Evolutionary conservation across 345 rosid genomes (phyloP).

Genomic region (Eucalyptus melliodora): DNA sequence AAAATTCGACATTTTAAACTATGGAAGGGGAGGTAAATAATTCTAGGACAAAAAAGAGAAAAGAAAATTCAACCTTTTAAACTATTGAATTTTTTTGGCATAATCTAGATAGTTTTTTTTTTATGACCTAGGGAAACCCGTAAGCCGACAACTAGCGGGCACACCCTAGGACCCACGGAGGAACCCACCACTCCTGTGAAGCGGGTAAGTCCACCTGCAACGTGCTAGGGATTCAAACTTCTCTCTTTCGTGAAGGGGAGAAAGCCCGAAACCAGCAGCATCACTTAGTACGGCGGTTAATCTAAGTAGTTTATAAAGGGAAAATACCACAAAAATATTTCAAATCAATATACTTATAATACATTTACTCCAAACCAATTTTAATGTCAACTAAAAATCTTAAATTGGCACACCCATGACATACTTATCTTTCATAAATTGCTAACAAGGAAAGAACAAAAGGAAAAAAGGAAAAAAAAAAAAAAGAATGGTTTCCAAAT

Average conservation of each 20-base stretch:
- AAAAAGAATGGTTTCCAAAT: fast-evolving
- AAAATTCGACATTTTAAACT: background rate
- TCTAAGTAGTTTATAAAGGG: background rate
- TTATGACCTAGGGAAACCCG: too few relatives aligned
- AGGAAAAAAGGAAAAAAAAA: too few relatives aligned
- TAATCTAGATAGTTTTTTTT: background rate
- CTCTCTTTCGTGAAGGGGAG: fast-evolving
- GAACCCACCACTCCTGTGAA: too few relatives aligned
- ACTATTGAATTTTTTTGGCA: background rate
- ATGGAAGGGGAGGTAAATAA: background rate
- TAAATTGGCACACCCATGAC: fast-evolving
- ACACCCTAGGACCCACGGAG: too few relatives aligned
- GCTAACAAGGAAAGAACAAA: too few relatives aligned
- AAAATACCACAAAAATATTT: background rate
- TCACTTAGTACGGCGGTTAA: too few relatives aligned
- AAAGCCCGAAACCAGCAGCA: too few relatives aligned
- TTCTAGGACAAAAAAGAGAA: background rate
- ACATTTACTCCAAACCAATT: background rate
- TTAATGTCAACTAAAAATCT: background rate
- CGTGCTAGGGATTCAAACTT: too few relatives aligned
- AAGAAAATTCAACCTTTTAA: background rate
- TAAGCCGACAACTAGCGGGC: too few relatives aligned
- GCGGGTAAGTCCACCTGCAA: too few relatives aligned
- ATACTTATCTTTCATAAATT: background rate
- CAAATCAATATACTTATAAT: background rate